These are phyloP conservation scores for Hamamelis virginiana DNA, from an alignment of 164 flowering plant species.

Conservation along the genomic window DNA sequence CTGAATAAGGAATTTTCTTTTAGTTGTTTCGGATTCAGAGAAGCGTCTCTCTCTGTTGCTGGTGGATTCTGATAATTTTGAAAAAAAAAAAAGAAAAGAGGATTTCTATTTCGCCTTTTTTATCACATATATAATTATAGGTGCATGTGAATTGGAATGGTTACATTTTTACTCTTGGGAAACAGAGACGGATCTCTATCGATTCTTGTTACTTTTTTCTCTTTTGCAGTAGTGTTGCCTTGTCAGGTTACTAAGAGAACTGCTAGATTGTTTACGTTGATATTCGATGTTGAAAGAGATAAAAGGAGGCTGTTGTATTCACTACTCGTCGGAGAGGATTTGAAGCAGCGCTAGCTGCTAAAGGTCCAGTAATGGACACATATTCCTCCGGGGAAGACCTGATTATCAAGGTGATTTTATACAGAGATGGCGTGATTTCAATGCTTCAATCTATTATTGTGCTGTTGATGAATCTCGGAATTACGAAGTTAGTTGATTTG, in stretches of 20 bases:
- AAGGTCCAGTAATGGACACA: constrained; percentile 41
- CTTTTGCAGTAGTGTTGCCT: constrained; percentile 32
- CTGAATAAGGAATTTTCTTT: constrained; percentile 36
- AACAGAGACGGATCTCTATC: constrained; percentile 32
- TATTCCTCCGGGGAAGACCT: constrained; percentile 56
- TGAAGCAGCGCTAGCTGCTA: constrained; percentile 35
- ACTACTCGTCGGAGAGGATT: constrained; percentile 29
- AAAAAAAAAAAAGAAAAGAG: not conserved
- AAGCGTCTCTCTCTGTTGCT: constrained; percentile 21
- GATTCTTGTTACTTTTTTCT: constrained; percentile 22
- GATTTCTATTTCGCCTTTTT: not conserved
- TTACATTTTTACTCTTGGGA: constrained; percentile 10
- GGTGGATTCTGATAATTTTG: constrained; percentile 24
- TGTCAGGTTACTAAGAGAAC: constrained; percentile 15
- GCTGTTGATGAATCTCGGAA: not conserved
- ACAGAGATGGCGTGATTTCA: not conserved
- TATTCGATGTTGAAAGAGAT: constrained; percentile 16
- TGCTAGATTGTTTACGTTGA: not conserved
- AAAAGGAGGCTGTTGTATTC: constrained; percentile 26
- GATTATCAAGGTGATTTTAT: constrained; percentile 48
- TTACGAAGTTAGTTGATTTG: constrained; percentile 6
- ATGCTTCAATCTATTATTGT: not conserved
- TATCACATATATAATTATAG: not conserved
- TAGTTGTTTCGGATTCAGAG: constrained; percentile 21
- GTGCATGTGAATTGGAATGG: constrained; percentile 18